These are phyloP conservation scores for Lasiodiplodia gonubiensis DNA, from an alignment of 2,329 filamentous ascomycete genomes.

Conservation along the genomic window DNA sequence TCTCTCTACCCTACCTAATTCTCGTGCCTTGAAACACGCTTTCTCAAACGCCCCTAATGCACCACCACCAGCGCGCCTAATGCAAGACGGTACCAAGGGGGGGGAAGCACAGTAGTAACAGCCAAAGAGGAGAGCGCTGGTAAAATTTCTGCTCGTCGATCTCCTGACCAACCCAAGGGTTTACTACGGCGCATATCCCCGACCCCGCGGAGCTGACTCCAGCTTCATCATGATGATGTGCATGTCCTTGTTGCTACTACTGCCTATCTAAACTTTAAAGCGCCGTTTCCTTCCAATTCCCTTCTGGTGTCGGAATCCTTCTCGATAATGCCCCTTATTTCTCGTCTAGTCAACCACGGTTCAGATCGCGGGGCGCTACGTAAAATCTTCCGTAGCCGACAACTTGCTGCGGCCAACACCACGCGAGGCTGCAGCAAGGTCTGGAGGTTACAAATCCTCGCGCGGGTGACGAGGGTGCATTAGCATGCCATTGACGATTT, in stretches of 20 bases:
- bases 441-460: not conserved
- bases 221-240: not conserved
- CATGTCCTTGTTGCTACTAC: not conserved
- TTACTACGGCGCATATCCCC: not conserved
- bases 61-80: not conserved
- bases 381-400: not conserved
- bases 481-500: not conserved
- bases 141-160: not conserved
- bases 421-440: not conserved
- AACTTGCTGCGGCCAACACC: not conserved
- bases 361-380: not conserved
- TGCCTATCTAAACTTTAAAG: not conserved
- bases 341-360: constrained; percentile 1
- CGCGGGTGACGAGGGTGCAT: not conserved
- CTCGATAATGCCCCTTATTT: not conserved
- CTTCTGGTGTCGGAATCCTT: not conserved
- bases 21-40: constrained; percentile 13
- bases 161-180: not conserved
- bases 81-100: not conserved
- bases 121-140: not conserved
- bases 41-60: constrained; percentile 7
- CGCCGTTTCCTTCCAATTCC: not conserved
- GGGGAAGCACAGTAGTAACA: not conserved
- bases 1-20: not conserved
- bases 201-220: not conserved